Evolutionary conservation across 2,329 filamentous ascomycete genomes (phyloP), one percentile per base, ranked within the genome.

Genomic region (Fusarium cicatricum): DNA sequence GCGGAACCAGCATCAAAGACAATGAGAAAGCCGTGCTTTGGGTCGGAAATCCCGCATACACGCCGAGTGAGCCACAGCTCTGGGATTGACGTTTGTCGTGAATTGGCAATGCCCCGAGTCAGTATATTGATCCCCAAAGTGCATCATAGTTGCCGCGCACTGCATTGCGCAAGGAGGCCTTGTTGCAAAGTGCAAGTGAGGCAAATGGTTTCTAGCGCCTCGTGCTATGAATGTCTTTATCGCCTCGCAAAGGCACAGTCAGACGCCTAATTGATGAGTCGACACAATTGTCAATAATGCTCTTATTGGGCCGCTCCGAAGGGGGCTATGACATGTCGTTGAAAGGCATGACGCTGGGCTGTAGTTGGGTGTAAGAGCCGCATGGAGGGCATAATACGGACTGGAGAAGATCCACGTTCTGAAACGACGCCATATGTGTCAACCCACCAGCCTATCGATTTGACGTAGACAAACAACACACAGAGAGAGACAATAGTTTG

Each of bases 371-470:
- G 50, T 59, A 67, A 49, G 56, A 56, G 59, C 64, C 54, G 49
- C 58, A 60, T 23, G 21, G 21, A 23, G 52, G 51, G 52, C 57
- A 23, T 42, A 55, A 47, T 31, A 43, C 31, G 33, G 28, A 51
- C 21, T 45, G 29, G 37, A 34, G 15, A 32, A 17, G 23, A 21
- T 40, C 45, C 19, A 49, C 41, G 21, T 51, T 61, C 57, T 58
- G 55, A 59, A 59, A 66, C 64, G 56, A 47, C 19, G 50, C 19
- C 5, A 41, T 44, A 61, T 65, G 55, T 63, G 55, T 66, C 59
- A 55, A 55, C 43, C 21, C 40, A 43, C 45, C 41, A 65, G 55
- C 61, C 52, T 65, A 66, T 66, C 40, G 26, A 62, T 61, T 54
- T 42, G 38, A 38, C 29, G 34, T 34, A 51, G 29, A n/a, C 55